phyloP scores from a whole-genome alignment of 1,284 basidiomycete genomes.

The Boletus smithii region DNA sequence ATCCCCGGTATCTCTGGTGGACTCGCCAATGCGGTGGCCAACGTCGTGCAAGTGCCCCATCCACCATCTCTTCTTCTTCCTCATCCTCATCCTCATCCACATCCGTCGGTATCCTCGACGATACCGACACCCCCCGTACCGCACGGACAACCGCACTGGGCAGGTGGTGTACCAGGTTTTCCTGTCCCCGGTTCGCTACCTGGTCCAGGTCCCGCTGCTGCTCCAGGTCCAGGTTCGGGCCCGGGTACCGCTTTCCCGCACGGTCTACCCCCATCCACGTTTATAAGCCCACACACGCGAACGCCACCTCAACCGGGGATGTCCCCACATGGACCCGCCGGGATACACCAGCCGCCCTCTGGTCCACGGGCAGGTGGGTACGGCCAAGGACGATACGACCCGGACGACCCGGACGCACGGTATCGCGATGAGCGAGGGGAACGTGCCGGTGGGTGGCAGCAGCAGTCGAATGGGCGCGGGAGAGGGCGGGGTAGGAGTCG shows the following conservation, averaged over 20 bases:
- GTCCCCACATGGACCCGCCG: conserved; percentile 11
- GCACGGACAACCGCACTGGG: conserved; percentile 25
- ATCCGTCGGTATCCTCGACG: conserved; percentile 2
- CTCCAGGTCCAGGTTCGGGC: conserved; percentile 1
- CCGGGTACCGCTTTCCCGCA: conserved; percentile 13
- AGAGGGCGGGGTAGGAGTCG: conserved; percentile 37
- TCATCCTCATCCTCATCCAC: neutral
- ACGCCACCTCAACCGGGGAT: conserved; percentile 22
- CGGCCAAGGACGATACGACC: conserved; percentile 29
- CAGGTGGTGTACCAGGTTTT: conserved; percentile 16
- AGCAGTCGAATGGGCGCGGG: conserved; percentile 28
- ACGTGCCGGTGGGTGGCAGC: conserved; percentile 22
- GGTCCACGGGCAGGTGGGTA: conserved; percentile 22
- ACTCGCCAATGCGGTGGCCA: conserved; percentile 31
- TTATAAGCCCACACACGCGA: conserved; percentile 17
- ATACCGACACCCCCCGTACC: conserved; percentile 8
- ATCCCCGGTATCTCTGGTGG: conserved; percentile 29
- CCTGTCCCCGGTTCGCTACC: conserved; percentile 12
- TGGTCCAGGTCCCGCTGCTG: conserved; percentile 1
- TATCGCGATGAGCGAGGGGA: conserved; percentile 28
- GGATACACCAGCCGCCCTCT: conserved; percentile 23
- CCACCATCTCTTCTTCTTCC: neutral
- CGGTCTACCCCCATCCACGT: conserved; percentile 13
- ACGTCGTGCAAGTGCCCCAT: conserved; percentile 21
- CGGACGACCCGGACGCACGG: conserved; percentile 28